Base-by-base conservation (phyloP, 257 asterid genomes). In the Verbena officinalis region DNA sequence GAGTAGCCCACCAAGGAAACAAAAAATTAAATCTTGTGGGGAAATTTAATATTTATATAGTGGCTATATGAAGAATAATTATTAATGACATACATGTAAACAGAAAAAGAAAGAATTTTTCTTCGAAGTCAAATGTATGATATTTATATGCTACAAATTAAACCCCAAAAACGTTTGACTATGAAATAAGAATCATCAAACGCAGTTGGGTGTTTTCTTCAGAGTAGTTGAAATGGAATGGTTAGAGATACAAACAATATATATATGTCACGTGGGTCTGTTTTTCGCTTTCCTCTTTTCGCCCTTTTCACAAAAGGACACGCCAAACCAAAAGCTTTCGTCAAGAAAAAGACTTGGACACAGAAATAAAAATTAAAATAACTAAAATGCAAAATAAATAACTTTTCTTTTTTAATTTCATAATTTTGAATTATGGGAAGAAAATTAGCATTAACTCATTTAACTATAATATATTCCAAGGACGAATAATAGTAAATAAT, bases 141-240 rank as follows among this genome's bases (percentile, higher is more conserved):
- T 50, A 31, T 19, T 2, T 27, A 50, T 7, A 10, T 22, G 77
- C 61, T 14, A 20, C 62, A 64, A 65, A 64, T 68, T 14, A 69
- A 73, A 78, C 73, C 84, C 77, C 78, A 68, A 62, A 75, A 57
- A 78, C 79, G 81, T 78, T 83, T 80, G 94, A 85, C 89, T 51
- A 69, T 56, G 71, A 64, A 59, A 76, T n/a, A n/a, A 2, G 33
- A 27, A 27, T 27, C 67, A 80, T 84, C 85, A 81, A 85, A 75
- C 84, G 75, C 79, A 65, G 77, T 69, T 65, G 78, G 64, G 73
- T 59, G 23, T 44, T 53, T 62, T 62, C 30, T 24, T 6, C 53
- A 55, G 68, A 55, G 68, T 58, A 49, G 65, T 74, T 51, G 66
- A 50, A 73, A 65, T 62, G 63, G 59, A 68, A 46, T 55, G 59